Evolutionary conservation across 352 stramenopile genomes (phyloP).

Genomic region (Phytopythium litorale): DNA sequence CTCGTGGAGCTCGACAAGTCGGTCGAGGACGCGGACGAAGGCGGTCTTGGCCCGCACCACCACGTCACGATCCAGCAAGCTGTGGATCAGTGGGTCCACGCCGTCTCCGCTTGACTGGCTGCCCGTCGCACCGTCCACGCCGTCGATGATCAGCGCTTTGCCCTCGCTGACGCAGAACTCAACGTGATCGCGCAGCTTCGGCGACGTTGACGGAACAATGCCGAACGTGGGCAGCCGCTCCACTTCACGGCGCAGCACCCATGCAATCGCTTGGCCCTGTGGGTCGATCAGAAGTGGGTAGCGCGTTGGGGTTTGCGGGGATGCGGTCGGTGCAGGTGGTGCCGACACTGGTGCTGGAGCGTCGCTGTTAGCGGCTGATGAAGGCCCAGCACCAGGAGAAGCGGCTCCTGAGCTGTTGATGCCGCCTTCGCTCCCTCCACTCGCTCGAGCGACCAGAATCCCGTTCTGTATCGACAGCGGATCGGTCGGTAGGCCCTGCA

Average conservation of each 20-base stretch:
- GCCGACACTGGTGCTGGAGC: background rate
- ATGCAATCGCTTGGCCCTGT: constrained; percentile 87
- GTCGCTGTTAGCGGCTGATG: background rate
- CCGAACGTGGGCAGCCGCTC: constrained; percentile 56
- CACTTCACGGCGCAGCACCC: constrained; percentile 74
- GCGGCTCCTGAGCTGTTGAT: background rate
- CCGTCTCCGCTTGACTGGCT: constrained; percentile 18
- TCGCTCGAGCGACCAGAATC: constrained; percentile 75
- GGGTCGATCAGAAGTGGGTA: constrained; percentile 90
- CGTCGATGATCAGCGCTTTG: constrained; percentile 79
- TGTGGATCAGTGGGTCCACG: constrained; percentile 53
- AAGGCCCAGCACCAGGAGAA: background rate
- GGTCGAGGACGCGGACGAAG: constrained; percentile 70
- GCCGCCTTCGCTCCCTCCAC: background rate
- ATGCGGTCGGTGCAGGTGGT: background rate
- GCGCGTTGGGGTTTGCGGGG: constrained; percentile 17
- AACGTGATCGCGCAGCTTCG: constrained; percentile 79
- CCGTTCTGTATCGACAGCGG: constrained; percentile 90
- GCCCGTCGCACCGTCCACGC: constrained; percentile 37
- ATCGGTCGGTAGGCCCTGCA: constrained; percentile 86
- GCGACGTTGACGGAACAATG: constrained; percentile 50
- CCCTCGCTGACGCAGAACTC: constrained; percentile 88
- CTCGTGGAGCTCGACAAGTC: constrained; percentile 61
- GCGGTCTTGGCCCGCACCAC: constrained; percentile 53
- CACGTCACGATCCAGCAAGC: constrained; percentile 65